These are phyloP conservation scores for Metschnikowia santaceciliae DNA, from an alignment of 805 yeast genomes.

Conservation along the genomic window DNA sequence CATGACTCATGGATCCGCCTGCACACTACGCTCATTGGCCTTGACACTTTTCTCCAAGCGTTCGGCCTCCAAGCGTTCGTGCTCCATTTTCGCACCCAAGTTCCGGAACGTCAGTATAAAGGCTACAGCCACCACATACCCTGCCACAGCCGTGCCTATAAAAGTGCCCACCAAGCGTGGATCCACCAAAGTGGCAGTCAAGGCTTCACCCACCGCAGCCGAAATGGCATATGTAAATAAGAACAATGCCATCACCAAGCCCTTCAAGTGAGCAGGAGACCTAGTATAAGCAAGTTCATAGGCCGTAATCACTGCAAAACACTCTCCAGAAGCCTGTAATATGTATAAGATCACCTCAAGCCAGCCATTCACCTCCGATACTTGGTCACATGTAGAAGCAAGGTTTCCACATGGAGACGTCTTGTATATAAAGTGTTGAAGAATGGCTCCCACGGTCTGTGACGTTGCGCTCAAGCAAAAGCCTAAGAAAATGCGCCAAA, in stretches of 20 bases:
- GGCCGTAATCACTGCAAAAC: slow-evolving; percentile 49
- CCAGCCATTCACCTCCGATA: slow-evolving; percentile 33
- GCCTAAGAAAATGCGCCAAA: slow-evolving; percentile 44
- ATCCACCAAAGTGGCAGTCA: slow-evolving; percentile 38
- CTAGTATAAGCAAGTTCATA: slow-evolving; percentile 53
- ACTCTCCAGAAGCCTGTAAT: slow-evolving; percentile 50
- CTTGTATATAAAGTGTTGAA: slow-evolving; percentile 46
- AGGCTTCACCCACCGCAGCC: slow-evolving; percentile 44
- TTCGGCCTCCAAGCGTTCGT: slow-evolving; percentile 21
- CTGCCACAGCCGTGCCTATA: slow-evolving; percentile 37
- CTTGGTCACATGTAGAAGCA: slow-evolving; percentile 35
- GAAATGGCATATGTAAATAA: slow-evolving; percentile 44
- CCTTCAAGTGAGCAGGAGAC: slow-evolving; percentile 48
- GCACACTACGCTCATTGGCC: too few relatives aligned
- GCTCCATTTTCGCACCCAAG: slow-evolving; percentile 39
- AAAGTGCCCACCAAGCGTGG: slow-evolving; percentile 43
- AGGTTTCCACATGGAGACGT: slow-evolving; percentile 51
- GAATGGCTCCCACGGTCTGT: slow-evolving; percentile 47
- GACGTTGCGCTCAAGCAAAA: slow-evolving; percentile 45
- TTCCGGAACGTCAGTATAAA: slow-evolving; percentile 36
- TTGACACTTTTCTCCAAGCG: neutral
- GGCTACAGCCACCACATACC: slow-evolving; percentile 29
- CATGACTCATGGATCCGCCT: too few relatives aligned
- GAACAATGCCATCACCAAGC: slow-evolving; percentile 46
- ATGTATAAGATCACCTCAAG: slow-evolving; percentile 27